Evolutionary conservation across 306 rosid species (phyloP).

Genomic region (Cucumis hystrix): DNA sequence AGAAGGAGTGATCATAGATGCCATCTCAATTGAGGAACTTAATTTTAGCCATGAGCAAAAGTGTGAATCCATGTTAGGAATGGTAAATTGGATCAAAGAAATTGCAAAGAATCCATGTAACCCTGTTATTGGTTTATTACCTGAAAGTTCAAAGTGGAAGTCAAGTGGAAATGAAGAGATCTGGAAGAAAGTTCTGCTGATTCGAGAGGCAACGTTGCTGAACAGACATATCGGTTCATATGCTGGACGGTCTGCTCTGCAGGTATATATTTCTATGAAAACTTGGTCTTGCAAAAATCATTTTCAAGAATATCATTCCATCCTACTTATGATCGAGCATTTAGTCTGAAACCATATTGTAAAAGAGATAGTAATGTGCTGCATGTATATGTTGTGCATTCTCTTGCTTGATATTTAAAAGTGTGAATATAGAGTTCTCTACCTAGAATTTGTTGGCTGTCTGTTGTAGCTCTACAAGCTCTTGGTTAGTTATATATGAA

Average conservation of each 20-base stretch:
- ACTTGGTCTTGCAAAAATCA: neutral
- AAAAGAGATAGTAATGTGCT: neutral
- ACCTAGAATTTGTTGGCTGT: neutral
- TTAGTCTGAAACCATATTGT: neutral
- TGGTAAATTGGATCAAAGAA: slow-evolving; percentile 40
- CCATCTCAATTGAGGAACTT: slow-evolving; percentile 10
- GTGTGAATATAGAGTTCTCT: neutral
- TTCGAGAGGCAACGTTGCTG: slow-evolving; percentile 38
- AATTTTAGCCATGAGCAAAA: slow-evolving; percentile 18
- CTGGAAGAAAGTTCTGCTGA: slow-evolving; percentile 58
- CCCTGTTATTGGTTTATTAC: slow-evolving; percentile 37
- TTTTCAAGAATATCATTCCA: neutral
- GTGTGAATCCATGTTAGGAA: slow-evolving; percentile 22
- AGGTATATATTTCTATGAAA: slow-evolving; percentile 31
- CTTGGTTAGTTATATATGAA: neutral
- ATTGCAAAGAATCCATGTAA: slow-evolving; percentile 52
- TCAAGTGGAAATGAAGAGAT: slow-evolving; percentile 22
- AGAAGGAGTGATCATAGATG: slow-evolving; percentile 20
- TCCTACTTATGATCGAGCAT: neutral
- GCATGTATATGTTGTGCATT: neutral
- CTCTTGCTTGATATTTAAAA: neutral
- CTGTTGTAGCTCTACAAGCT: neutral
- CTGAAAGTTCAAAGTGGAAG: slow-evolving; percentile 52
- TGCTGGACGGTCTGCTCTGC: slow-evolving; percentile 30
- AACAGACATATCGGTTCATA: slow-evolving; percentile 24